Evolutionary conservation across 345 rosid species (phyloP), one percentile per base, ranked within the genome.

Genomic region (Acer negundo): DNA sequence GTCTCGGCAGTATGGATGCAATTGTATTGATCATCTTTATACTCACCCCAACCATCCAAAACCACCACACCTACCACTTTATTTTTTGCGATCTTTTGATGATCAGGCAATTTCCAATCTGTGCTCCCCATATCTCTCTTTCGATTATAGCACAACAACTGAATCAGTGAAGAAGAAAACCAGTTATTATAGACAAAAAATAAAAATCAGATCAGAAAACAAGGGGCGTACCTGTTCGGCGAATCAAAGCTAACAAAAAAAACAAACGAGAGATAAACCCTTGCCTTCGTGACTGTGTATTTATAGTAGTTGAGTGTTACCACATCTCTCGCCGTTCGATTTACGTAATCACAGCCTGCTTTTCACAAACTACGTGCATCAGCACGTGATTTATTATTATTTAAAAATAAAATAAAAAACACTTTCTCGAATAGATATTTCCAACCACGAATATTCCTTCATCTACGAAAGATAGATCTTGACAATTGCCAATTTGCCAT

Each of bases 11-110:
- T 84, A 75, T 96, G 97, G 87, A 96, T 96, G 61, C 98, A 94
- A 76, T 96, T 96, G 71, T 84, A 96, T 69, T 85, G 80, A 85
- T 96, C 97, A 40, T 97, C 92, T 63, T 81, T 89, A 70, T 89
- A 87, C 88, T 96, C 99, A 7, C 97, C 99, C 98, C 99, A 96
- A 0, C 99, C 99, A 84, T 96, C 99, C 80, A 94, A 84, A 40
- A 96, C 97, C n/a, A 96, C 83, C 76, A 94, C 20, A 40, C 92
- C 99, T 6, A 96, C 47, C 42, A 87, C 80, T 85, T 92, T 96
- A 47, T 93, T 94, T 83, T 90, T 94, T 0, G 95, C 92, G 9
- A 96, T 88, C 83, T 82, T 87, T 10, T 91, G 92, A 77, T 96
- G 99, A 82, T 94, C 95, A 77, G 85, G 91, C 88, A 94, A 80